A percentile compares a stretch with the other conserved stretches of the same genome.
phyloP scores from a whole-genome alignment of 1,284 basidiomycete genomes.

The Ganoderma sinense region DNA sequence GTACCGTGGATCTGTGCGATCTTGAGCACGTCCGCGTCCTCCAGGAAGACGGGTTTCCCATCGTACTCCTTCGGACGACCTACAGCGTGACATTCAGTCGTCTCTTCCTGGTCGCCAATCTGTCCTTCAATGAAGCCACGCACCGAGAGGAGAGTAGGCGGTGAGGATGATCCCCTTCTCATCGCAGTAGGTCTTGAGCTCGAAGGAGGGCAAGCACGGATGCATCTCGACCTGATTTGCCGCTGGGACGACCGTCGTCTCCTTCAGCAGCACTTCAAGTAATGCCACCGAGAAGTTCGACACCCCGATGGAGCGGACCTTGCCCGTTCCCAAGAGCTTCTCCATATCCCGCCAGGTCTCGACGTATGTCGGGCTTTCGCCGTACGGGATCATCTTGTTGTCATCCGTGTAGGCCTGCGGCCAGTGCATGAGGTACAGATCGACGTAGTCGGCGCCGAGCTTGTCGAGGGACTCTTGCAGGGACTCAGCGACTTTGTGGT shows the following conservation, averaged over 20 bases:
- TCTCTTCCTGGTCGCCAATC: too few relatives aligned
- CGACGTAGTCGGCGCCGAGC: slow-evolving; percentile 70
- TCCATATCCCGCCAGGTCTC: slow-evolving; percentile 73
- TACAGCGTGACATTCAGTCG: background rate
- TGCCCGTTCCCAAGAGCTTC: slow-evolving; percentile 57
- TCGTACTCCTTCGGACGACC: slow-evolving; percentile 31
- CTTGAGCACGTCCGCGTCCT: slow-evolving; percentile 43
- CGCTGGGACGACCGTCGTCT: slow-evolving; percentile 56
- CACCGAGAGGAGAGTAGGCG: slow-evolving; percentile 74
- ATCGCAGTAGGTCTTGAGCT: slow-evolving; percentile 63
- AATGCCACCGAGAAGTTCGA: slow-evolving; percentile 73
- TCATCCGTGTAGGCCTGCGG: slow-evolving; percentile 51
- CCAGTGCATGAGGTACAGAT: slow-evolving; percentile 80
- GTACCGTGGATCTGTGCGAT: slow-evolving; percentile 56
- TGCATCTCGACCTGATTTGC: slow-evolving; percentile 74
- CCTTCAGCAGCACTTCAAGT: slow-evolving; percentile 50
- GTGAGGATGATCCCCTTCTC: slow-evolving; percentile 67
- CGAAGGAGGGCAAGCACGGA: slow-evolving; percentile 61
- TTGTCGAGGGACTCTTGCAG: slow-evolving; percentile 71
- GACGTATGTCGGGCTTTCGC: slow-evolving; percentile 54
- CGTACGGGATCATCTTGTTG: slow-evolving; percentile 34
- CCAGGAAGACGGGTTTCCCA: slow-evolving; percentile 34
- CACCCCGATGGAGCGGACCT: slow-evolving; percentile 69
- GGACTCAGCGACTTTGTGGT: slow-evolving; percentile 71
- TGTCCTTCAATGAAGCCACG: slow-evolving; percentile 11